Conservation (phyloP, 768 basidiomycete species). For the Hypsizygus marmoreus region DNA sequence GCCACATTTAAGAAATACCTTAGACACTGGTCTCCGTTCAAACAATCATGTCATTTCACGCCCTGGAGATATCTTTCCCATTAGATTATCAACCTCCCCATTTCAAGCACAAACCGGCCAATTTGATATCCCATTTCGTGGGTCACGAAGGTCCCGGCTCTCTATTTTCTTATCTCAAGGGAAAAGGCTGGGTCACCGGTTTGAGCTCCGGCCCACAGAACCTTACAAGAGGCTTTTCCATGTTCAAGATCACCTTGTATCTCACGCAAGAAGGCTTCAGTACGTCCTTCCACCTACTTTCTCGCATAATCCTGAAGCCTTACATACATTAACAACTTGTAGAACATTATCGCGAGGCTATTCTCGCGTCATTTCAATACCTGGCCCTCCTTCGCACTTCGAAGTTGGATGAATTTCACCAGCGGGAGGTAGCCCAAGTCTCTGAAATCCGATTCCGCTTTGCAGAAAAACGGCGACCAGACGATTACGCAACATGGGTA, state of each 20-base stretch:
- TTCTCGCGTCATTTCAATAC: constrained; percentile 78
- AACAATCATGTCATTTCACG: constrained; percentile 86
- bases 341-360: constrained; percentile 78
- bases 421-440: constrained; percentile 74
- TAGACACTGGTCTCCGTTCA: constrained; percentile 84
- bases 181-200: constrained; percentile 81
- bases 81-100: constrained; percentile 70
- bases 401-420: constrained; percentile 62
- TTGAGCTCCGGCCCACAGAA: constrained; percentile 70
- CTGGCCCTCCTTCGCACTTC: constrained; percentile 67
- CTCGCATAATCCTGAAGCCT: neutral
- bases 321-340: neutral
- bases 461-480: constrained; percentile 79
- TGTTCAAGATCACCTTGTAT: constrained; percentile 82
- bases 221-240: constrained; percentile 81
- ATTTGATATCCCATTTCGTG: constrained; percentile 78
- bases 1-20: constrained; percentile 20
- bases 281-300: constrained; percentile 38
- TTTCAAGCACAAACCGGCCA: constrained; percentile 78
- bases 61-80: constrained; percentile 80
- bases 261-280: constrained; percentile 87
- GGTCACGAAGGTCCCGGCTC: constrained; percentile 96
- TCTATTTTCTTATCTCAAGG: constrained; percentile 86
- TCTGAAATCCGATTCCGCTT: constrained; percentile 81
- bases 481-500: constrained; percentile 77